These are phyloP conservation scores for Dacryopinax primogenitus DNA, from an alignment of 768 basidiomycete species.

Conservation along the genomic window DNA sequence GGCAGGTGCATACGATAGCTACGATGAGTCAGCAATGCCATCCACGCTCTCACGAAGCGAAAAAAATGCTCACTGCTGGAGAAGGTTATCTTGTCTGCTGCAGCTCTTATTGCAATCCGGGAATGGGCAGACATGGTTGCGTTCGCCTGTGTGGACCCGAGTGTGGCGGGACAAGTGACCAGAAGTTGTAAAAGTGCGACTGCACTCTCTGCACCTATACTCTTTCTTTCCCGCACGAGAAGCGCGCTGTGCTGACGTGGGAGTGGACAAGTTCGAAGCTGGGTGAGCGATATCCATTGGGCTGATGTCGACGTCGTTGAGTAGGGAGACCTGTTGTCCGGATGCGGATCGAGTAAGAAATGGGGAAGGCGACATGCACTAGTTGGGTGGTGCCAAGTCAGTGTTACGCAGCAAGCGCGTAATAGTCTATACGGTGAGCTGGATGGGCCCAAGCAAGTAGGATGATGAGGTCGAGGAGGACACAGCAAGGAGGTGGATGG, in stretches of 20 bases:
- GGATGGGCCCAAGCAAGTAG: background rate
- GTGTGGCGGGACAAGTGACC: constrained; percentile 81
- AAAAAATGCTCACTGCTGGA: constrained; percentile 37
- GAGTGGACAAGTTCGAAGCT: background rate
- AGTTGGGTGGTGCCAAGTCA: background rate
- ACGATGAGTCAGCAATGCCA: background rate
- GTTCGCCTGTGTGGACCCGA: constrained; percentile 82
- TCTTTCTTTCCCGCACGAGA: constrained; percentile 23
- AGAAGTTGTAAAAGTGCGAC: constrained; percentile 71
- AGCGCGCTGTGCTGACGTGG: background rate
- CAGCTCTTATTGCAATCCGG: constrained; percentile 90
- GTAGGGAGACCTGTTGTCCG: background rate
- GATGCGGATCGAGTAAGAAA: background rate
- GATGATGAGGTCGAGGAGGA: background rate
- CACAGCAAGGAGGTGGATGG: background rate
- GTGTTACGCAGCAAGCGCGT: too few species aligned
- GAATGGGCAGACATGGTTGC: constrained; percentile 87
- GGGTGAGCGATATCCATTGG: constrained; percentile 1
- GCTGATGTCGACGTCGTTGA: constrained; percentile 1
- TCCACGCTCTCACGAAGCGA: background rate
- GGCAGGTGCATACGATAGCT: constrained; percentile 5
- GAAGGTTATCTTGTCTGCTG: constrained; percentile 79
- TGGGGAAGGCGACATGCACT: background rate
- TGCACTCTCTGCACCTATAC: constrained; percentile 59
- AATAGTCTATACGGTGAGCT: background rate